These are phyloP conservation scores for Echium plantagineum DNA, from an alignment of 257 asterid species.

Conservation along the genomic window DNA sequence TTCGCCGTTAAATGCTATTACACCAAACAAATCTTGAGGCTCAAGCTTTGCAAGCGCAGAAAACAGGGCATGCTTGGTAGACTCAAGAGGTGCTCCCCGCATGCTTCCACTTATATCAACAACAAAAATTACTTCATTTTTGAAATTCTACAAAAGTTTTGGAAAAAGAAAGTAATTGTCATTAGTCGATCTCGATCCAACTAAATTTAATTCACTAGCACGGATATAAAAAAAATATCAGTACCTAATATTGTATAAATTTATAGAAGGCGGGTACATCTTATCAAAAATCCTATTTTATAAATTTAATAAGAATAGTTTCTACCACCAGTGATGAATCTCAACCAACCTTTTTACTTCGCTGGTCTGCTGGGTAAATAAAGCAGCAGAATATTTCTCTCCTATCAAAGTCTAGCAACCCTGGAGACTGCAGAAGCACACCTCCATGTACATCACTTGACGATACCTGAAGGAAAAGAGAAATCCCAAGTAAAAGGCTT, in stretches of 20 bases:
- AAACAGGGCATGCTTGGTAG: slow-evolving; percentile 28
- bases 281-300: not conserved
- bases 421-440: slow-evolving; percentile 63
- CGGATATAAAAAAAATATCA: too few species aligned
- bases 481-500: not conserved
- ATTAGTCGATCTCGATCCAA: too few species aligned
- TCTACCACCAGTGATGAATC: not conserved
- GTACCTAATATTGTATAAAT: too few species aligned
- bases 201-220: not conserved
- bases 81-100: slow-evolving; percentile 32
- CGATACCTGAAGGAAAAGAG: slow-evolving; percentile 38
- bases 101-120: slow-evolving; percentile 46
- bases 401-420: slow-evolving; percentile 45
- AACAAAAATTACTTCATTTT: slow-evolving; percentile 31
- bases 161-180: not conserved
- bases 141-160: slow-evolving; percentile 31
- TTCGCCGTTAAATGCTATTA: slow-evolving; percentile 32
- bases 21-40: slow-evolving; percentile 26
- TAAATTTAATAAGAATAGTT: not conserved
- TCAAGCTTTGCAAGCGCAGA: slow-evolving; percentile 28
- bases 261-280: too few species aligned
- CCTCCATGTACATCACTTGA: slow-evolving; percentile 45
- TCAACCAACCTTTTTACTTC: slow-evolving; percentile 39
- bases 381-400: slow-evolving; percentile 72
- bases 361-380: slow-evolving; percentile 55